These are phyloP conservation scores for Aspergillus arachidicola DNA, from an alignment of 2,329 filamentous ascomycete species.

Conservation along the genomic window DNA sequence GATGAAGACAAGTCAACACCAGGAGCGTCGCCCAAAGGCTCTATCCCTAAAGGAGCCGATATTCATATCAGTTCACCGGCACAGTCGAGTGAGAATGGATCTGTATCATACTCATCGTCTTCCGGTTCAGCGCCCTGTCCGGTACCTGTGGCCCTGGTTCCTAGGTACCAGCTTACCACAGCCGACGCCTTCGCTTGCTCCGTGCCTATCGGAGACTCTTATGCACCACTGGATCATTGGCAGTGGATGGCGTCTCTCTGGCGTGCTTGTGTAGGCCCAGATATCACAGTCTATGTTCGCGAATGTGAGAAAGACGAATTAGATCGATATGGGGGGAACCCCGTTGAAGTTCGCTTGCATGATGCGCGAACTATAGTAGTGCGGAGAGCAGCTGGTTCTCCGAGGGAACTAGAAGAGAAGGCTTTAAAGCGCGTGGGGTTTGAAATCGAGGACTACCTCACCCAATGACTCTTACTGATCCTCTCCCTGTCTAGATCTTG, in stretches of 20 bases:
- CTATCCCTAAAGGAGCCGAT: conserved; percentile 33
- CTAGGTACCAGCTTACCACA: conserved; percentile 76
- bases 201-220: conserved; percentile 75
- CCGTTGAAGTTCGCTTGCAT: conserved; percentile 59
- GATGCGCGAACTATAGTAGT: conserved; percentile 57
- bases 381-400: conserved; percentile 41
- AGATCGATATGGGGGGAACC: conserved; percentile 42
- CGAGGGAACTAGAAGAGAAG: conserved; percentile 62
- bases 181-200: conserved; percentile 74
- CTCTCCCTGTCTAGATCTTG: conserved; percentile 4
- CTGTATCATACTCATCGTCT: conserved; percentile 24
- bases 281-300: conserved; percentile 55
- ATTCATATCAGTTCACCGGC: conserved; percentile 35
- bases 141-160: conserved; percentile 74
- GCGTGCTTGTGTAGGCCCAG: conserved; percentile 81
- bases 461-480: conserved; percentile 31
- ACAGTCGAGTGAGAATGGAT: conserved; percentile 30
- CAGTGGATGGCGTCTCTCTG: conserved; percentile 95
- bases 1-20: conserved; percentile 24
- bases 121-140: conserved; percentile 18
- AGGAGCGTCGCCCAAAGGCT: conserved; percentile 35
- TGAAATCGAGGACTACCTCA: conserved; percentile 76
- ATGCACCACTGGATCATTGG: conserved; percentile 88
- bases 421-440: conserved; percentile 77
- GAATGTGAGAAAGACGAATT: conserved; percentile 46